Base-by-base conservation (phyloP, 2,329 filamentous ascomycete genomes). In the Claviceps sp. region DNA sequence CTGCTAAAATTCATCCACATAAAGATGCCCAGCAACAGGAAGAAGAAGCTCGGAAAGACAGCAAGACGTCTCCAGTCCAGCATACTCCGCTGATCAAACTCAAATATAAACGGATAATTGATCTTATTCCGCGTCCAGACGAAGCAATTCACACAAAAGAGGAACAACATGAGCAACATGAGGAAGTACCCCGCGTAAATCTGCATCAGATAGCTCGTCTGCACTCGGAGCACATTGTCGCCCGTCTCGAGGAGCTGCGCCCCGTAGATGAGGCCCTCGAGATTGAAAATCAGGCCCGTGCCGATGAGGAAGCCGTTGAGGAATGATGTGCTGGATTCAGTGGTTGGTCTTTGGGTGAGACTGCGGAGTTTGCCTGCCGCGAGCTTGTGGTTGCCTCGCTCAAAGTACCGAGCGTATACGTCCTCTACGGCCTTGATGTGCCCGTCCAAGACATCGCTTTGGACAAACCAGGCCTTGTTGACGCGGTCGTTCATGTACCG, bases 31-130 rank as follows among this genome's bases (percentile, higher is more conserved):
- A 91, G 73, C 4, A 89, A 65, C 48, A 95, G 78, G 4, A 88
- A 71, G 63, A 94, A 88, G 65, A 94, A 83, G 59, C 86, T 86
- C 2, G 93, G 90, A 56, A 97, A 84, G 74, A 93, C 86, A 6
- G 85, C 75, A 34, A 96, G 74, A 65, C 95, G 83, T 59, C 87
- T 82, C 89, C 91, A 98, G 66, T 97, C 88, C 30, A 97, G 72
- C 57, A 84, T 81, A 65, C 93, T 82, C 53, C 91, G 78, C 51
- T 84, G 83, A 71, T 97, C 90, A 63, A 95, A 93, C 69, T 98
- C 93, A 63, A 98, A 98, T 59, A 97, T 88, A 66, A 96, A 96
- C 51, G 85, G 80, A 65, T 97, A 97, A 65, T 98, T 98, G 68
- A 98, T 87, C 67, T 91, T 94, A 64, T 84, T 82, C 50, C 72